A percentile compares a stretch with the other conserved stretches of the same genome.
Conservation (phyloP, 1,139 yeast species). For the Debaryomycetaceae sp. region DNA sequence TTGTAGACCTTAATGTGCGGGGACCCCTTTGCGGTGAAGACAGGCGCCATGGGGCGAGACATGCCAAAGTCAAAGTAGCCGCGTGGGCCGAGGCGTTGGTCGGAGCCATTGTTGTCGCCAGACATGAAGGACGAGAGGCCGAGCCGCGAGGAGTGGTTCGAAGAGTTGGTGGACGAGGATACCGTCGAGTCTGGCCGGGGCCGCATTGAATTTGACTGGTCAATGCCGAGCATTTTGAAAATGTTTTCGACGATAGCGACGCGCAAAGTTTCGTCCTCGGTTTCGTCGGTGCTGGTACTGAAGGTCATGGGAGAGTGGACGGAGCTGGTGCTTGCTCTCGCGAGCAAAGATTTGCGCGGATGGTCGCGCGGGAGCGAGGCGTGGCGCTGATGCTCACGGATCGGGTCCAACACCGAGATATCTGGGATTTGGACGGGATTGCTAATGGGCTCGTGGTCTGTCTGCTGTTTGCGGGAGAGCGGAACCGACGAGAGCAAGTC, state of each 20-base stretch:
- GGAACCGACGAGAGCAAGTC: constrained; percentile 80
- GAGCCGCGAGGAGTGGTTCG: constrained; percentile 17
- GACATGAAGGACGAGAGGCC: constrained; percentile 19
- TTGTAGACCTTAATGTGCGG: constrained; percentile 17
- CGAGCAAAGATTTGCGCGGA: background rate
- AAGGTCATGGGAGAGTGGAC: constrained; percentile 15
- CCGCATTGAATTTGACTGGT: constrained; percentile 15
- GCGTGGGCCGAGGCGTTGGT: background rate
- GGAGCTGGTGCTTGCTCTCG: constrained; percentile 1
- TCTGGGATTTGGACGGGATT: background rate
- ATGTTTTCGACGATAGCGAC: constrained; percentile 68
- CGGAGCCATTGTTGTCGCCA: constrained; percentile 3
- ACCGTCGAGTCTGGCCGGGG: constrained; percentile 1
- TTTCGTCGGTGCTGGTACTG: constrained; percentile 55
- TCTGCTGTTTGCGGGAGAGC: constrained; percentile 37
- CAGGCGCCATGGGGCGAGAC: constrained; percentile 1
- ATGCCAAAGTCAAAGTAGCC: background rate
- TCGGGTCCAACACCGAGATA: background rate
- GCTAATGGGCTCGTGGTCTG: constrained; percentile 4
- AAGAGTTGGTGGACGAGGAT: constrained; percentile 9
- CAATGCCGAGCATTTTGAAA: constrained; percentile 62
- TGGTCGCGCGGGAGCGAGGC: constrained; percentile 1
- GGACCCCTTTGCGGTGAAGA: constrained; percentile 7
- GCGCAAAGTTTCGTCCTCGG: constrained; percentile 62
- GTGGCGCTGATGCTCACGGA: background rate